Base-by-base conservation (phyloP, 306 rosid species). In the Prunus padus region DNA sequence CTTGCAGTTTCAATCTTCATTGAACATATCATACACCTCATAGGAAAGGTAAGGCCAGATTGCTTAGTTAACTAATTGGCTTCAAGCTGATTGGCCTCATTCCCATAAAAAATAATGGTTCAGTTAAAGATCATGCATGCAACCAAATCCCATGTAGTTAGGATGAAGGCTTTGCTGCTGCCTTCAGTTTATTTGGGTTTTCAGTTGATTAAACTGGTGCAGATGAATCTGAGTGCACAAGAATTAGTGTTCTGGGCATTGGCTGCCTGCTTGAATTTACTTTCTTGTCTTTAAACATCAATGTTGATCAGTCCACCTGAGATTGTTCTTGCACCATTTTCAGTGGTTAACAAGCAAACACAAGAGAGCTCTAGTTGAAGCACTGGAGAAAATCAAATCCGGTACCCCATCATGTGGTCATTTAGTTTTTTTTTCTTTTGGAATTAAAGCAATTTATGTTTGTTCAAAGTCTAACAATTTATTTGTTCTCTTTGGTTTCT, bases 371-470 rank as follows among this genome's bases (percentile, higher is more conserved):
- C 92, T 89, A 64, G 74, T 45, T 65, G 97, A 91, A 84, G 93
- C 97, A 7, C 86, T 86, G 19, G 97, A 91, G 85, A 91, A 85
- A 86, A 65, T 88, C 5, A 88, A 88, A 91, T 87, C 80, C 76
- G 96, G 96, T 90, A 82, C 19, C 13, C 11, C 56, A 42, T 23
- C 18, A 18, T 59, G 6, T 54, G 45, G 66, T 16, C 1, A 7
- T 49, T 4, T 20, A 4, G 68, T 37, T 46, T 30, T 22, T 22
- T 14, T 4, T 25, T 57, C 10, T 45, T 51, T 11, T 16, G 23
- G 44, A 16, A 3, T 42, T n/a, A 4, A 2, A 31, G 23, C 20
- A 4, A 22, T 46, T 42, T 28, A 16, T 31, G 42, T 47, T 19
- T 65, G 67, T 52, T 80, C 57, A 52, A n/a, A 54, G 28, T n/a